These are phyloP conservation scores for Paramecium caudatum DNA, from an alignment of 73 alveolate species.

Conservation along the genomic window DNA sequence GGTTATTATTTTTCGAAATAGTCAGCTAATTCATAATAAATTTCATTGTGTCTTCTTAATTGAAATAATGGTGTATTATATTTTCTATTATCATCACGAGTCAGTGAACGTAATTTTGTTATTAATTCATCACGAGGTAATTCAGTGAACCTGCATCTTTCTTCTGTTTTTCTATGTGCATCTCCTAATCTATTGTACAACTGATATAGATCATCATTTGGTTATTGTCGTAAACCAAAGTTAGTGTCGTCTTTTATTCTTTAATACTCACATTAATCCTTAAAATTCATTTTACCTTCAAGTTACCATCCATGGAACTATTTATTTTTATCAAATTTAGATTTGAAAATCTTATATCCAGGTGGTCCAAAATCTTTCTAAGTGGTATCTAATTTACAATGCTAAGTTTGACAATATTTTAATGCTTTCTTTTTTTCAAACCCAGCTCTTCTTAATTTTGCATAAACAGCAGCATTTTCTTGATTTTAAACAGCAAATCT, in stretches of 20 bases:
- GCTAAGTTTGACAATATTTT: neutral
- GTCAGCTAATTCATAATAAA: slow-evolving; percentile 55
- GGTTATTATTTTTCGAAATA: neutral
- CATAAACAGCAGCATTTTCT: neutral
- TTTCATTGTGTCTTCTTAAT: slow-evolving; percentile 12
- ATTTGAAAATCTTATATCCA: neutral
- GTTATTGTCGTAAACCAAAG: neutral
- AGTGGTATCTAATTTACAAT: slow-evolving; percentile 3
- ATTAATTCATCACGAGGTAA: neutral
- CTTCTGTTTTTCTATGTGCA: neutral
- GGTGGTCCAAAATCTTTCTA: slow-evolving; percentile 32
- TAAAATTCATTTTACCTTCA: neutral
- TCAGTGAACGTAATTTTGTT: neutral
- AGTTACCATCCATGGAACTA: neutral
- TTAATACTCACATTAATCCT: neutral
- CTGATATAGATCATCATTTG: neutral
- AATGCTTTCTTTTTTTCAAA: neutral
- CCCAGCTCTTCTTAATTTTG: slow-evolving; percentile 30
- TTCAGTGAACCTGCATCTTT: neutral
- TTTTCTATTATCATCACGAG: slow-evolving; percentile 17
- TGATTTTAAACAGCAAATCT: neutral
- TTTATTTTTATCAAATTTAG: neutral
- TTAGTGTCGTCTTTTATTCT: neutral
- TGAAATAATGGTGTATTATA: neutral
- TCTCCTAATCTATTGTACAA: neutral